phyloP scores from a whole-genome alignment of 1,284 basidiomycete genomes.

The Cryptococcus hybrid region DNA sequence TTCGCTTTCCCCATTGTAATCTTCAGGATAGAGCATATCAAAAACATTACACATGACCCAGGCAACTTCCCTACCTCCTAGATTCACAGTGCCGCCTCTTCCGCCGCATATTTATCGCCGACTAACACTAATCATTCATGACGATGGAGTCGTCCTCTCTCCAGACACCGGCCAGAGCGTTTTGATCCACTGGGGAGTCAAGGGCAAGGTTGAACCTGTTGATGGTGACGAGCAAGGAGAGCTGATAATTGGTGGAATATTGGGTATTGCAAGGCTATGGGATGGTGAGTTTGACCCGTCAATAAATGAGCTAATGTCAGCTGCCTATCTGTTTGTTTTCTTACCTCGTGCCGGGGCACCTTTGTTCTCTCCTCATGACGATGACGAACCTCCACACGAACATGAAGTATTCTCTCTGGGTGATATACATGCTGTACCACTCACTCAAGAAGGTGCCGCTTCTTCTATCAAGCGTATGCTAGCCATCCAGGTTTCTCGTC shows the following conservation, averaged over 20 bases:
- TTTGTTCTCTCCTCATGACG: slow-evolving; percentile 27
- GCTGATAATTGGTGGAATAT: slow-evolving; percentile 43
- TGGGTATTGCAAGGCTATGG: slow-evolving; percentile 48
- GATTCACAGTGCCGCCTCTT: slow-evolving; percentile 43
- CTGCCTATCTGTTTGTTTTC: slow-evolving; percentile 44
- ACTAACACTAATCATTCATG: slow-evolving; percentile 26
- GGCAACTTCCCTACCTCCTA: slow-evolving; percentile 30
- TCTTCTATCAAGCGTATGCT: slow-evolving; percentile 19
- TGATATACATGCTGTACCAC: slow-evolving; percentile 41
- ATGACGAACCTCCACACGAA: slow-evolving; percentile 18
- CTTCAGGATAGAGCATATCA: neutral
- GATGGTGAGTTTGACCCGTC: slow-evolving; percentile 32
- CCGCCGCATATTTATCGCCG: slow-evolving; percentile 42
- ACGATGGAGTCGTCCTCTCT: slow-evolving; percentile 33
- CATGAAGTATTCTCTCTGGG: slow-evolving; percentile 29
- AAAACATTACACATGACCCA: neutral
- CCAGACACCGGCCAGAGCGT: slow-evolving; percentile 22
- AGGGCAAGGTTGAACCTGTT: slow-evolving; percentile 31
- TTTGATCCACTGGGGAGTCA: slow-evolving; percentile 40
- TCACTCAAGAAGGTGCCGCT: slow-evolving; percentile 24
- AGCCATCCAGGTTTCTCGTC: slow-evolving; percentile 22
- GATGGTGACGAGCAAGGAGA: slow-evolving; percentile 15
- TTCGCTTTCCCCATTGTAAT: neutral
- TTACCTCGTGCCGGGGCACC: slow-evolving; percentile 25
- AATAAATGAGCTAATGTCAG: neutral